Evolutionary conservation across 345 rosid species (phyloP).

Genomic region (Hypericum androsaemum): DNA sequence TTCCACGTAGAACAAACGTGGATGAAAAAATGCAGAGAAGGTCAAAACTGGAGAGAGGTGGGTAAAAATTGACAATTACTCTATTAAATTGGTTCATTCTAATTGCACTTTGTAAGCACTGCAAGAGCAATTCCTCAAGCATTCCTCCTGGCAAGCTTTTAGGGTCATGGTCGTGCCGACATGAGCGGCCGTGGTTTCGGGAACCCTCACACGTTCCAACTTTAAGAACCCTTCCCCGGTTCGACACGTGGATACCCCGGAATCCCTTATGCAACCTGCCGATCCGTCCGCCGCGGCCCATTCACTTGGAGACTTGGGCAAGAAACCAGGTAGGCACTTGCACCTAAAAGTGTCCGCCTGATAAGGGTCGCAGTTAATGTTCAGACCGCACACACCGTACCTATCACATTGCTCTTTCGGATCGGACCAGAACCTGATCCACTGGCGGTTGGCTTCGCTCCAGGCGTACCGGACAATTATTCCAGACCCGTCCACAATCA

Average conservation of each 20-base stretch:
- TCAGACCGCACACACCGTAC: conserved; percentile 1
- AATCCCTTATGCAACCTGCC: conserved; percentile 13
- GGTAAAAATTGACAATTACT: no score
- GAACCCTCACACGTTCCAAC: conserved; percentile 11
- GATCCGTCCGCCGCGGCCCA: conserved; percentile 11
- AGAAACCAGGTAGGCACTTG: conserved; percentile 12
- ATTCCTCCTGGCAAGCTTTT: neutral
- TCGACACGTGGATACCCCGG: conserved; percentile 2
- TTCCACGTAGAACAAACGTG: no score
- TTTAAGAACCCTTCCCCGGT: conserved; percentile 7
- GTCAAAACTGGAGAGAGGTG: no score
- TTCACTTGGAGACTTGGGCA: conserved; percentile 8
- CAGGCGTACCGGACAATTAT: conserved; percentile 33
- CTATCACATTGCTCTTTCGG: conserved; percentile 1
- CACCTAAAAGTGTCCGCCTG: conserved; percentile 4
- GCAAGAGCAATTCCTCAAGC: neutral
- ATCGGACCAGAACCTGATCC: neutral
- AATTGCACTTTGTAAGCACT: no score
- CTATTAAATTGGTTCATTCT: no score
- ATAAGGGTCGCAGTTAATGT: neutral
- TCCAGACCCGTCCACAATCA: conserved; percentile 49
- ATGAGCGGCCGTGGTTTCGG: conserved; percentile 1
- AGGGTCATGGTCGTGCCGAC: neutral
- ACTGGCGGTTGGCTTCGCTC: conserved; percentile 17
- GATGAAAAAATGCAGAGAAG: no score